phyloP scores from a whole-genome alignment of 495 filamentous ascomycete species.

The Daldinia bambusicola region DNA sequence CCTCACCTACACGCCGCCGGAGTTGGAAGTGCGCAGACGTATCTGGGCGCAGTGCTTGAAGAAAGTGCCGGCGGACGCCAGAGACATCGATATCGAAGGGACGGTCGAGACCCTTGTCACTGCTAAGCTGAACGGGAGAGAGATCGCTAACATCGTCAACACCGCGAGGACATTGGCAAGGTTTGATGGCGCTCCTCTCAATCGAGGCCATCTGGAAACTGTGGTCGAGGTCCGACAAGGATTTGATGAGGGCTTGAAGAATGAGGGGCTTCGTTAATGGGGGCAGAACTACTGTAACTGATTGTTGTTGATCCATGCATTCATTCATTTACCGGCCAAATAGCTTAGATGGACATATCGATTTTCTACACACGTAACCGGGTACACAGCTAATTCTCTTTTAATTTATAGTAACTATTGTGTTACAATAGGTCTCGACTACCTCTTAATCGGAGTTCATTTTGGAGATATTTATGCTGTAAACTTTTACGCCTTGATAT shows the following conservation, averaged over 20 bases:
- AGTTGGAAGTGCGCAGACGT: constrained; percentile 40
- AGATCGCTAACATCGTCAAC: constrained; percentile 74
- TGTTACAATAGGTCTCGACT: no score
- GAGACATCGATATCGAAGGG: constrained; percentile 39
- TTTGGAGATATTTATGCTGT: no score
- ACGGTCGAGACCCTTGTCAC: constrained; percentile 50
- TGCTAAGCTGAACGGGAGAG: constrained; percentile 66
- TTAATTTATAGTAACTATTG: no score
- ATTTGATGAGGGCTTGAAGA: constrained; percentile 38
- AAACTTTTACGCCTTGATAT: no score
- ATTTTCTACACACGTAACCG: no score
- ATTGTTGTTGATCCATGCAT: not conserved
- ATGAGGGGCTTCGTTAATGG: not conserved
- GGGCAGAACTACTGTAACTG: no score
- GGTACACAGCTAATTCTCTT: no score
- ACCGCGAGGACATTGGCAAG: constrained; percentile 57
- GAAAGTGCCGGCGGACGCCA: constrained; percentile 24
- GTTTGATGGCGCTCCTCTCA: constrained; percentile 51
- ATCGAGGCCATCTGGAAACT: constrained; percentile 55
- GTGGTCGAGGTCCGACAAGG: constrained; percentile 56
- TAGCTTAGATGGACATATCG: no score
- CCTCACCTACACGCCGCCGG: constrained; percentile 49
- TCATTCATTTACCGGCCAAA: not conserved
- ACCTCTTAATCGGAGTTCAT: no score
- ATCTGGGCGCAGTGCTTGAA: constrained; percentile 48